phyloP scores from a whole-genome alignment of 768 basidiomycete genomes.

The Tricholoma furcatifolium region DNA sequence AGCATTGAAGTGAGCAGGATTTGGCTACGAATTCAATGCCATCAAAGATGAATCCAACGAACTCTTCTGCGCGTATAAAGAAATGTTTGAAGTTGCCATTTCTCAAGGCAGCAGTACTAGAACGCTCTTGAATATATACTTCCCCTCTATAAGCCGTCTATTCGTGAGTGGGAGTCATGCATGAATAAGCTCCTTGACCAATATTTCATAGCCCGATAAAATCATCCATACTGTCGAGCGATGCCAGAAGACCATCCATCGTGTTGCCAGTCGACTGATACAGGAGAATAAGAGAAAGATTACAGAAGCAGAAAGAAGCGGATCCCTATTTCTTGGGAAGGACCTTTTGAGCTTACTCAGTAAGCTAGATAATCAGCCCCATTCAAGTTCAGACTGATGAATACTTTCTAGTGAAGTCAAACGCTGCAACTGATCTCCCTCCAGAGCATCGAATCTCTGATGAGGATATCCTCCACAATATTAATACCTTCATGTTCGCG shows the following conservation, averaged over 20 bases:
- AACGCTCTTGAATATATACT: slow-evolving; percentile 52
- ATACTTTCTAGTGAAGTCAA: slow-evolving; percentile 69
- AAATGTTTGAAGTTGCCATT: slow-evolving; percentile 78
- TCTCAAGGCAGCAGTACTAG: slow-evolving; percentile 50
- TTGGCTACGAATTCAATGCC: slow-evolving; percentile 85
- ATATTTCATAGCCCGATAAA: slow-evolving; percentile 48
- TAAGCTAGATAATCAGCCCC: slow-evolving; percentile 36
- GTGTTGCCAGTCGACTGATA: slow-evolving; percentile 73
- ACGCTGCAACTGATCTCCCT: slow-evolving; percentile 67
- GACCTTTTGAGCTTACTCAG: slow-evolving; percentile 78
- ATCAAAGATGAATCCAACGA: slow-evolving; percentile 79
- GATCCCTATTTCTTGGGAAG: slow-evolving; percentile 53
- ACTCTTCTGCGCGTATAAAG: slow-evolving; percentile 76
- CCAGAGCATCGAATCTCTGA: slow-evolving; percentile 78
- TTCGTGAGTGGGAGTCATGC: slow-evolving; percentile 46
- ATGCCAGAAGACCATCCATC: slow-evolving; percentile 61
- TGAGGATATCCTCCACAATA: slow-evolving; percentile 80
- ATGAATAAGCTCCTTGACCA: background rate
- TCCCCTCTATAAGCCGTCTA: slow-evolving; percentile 51
- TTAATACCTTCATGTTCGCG: slow-evolving; percentile 89
- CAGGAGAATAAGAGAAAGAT: slow-evolving; percentile 79
- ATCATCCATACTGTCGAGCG: slow-evolving; percentile 47
- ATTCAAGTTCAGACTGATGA: background rate
- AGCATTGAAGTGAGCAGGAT: slow-evolving; percentile 45
- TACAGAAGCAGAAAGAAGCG: slow-evolving; percentile 52